These are phyloP conservation scores for Blastocystis sp. DNA, from an alignment of 352 stramenopile genomes.

Conservation along the genomic window DNA sequence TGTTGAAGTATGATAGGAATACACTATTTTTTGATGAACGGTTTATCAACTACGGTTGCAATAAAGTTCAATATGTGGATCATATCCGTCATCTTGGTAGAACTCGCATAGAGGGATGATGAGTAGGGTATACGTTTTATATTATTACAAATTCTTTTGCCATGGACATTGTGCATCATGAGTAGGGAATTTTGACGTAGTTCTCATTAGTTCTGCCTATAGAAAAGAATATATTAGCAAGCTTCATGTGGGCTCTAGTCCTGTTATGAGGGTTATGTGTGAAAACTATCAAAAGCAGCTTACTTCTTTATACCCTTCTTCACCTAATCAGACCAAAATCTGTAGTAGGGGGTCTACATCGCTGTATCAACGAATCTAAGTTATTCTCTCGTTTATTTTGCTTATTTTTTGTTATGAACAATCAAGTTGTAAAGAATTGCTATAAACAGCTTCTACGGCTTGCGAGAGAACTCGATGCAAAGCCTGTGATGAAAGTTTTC, in stretches of 20 bases:
- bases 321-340: background rate
- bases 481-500: background rate
- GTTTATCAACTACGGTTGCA: conserved; percentile 46
- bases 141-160: conserved; percentile 19
- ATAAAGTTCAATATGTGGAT: conserved; percentile 54
- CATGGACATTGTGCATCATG: conserved; percentile 34
- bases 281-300: background rate
- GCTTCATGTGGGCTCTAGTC: background rate
- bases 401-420: conserved; percentile 21
- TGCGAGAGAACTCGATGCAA: background rate
- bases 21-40: conserved; percentile 32
- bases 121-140: conserved; percentile 1
- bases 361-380: background rate
- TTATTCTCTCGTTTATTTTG: background rate
- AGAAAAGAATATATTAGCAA: background rate
- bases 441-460: conserved; percentile 5
- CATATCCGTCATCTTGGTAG: conserved; percentile 15
- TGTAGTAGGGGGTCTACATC: background rate
- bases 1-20: background rate
- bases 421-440: background rate
- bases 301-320: background rate
- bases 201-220: background rate
- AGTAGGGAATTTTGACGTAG: background rate
- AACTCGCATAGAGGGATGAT: conserved; percentile 50
- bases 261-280: background rate